Base-by-base conservation (phyloP, 306 rosid genomes). In the Quercus parvula region DNA sequence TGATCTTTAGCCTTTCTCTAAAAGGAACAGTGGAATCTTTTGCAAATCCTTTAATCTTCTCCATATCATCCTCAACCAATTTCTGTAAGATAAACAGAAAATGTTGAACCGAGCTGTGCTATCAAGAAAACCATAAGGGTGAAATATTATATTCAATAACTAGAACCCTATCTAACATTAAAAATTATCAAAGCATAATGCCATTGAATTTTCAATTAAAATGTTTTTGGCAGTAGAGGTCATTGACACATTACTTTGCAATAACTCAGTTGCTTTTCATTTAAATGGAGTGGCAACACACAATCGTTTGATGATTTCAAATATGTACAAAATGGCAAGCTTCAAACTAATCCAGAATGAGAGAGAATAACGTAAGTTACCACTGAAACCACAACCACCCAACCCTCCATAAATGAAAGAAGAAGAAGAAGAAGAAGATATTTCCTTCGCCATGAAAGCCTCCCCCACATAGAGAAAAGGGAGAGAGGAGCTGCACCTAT, bases 1-100 rank as follows among this genome's bases (percentile, higher is more conserved):
- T 84, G 84, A 95, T 91, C 88, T 95, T 95, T 51, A 93, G 85
- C 79, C 98, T 91, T 79, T 95, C 99, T 92, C 97, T 84, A 35
- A 88, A 95, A 24, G 96, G 86, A 78, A 89, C 88, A 70, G 72
- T 85, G 2, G 92, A 83, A 9, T 92, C 97, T 84, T 89, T 95
- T n/a, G 97, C 82, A 78, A 95, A 95, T 74, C 98, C 99, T 83
- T 93, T 93, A 31, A 86, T 81, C 84, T 90, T 95, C 80, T 95
- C 99, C 74, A 76, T 85, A 84, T 92, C 99, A 89, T 91, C 96
- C 18, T 91, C 96, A 61, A 93, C 81, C 76, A 95, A 55, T 90
- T 91, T 95, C 98, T 95, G 86, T 55, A 80, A 58, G 83, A 87
- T 57, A 24, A 58, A 66, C 6, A 61, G 24, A 24, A 61, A 76